phyloP scores from a whole-genome alignment of 768 basidiomycete species.

The Russula olivacea region DNA sequence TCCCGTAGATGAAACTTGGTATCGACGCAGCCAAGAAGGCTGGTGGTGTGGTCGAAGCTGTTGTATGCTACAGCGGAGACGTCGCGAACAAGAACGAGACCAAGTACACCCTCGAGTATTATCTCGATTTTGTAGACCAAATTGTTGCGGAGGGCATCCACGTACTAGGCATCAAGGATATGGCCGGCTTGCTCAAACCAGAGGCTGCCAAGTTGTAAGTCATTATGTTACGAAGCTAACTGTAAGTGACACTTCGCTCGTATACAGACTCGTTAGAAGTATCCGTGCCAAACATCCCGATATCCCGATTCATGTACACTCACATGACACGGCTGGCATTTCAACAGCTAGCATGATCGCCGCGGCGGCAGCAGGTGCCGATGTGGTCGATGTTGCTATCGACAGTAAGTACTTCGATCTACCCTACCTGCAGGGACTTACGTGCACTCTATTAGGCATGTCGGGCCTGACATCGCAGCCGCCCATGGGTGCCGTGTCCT shows the following conservation, averaged over 20 bases:
- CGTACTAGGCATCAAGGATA: slow-evolving; percentile 96
- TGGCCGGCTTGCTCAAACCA: slow-evolving; percentile 96
- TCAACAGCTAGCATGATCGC: slow-evolving; percentile 97
- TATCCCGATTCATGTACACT: slow-evolving; percentile 98
- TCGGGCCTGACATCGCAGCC: slow-evolving; percentile 98
- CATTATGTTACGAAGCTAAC: slow-evolving; percentile 8
- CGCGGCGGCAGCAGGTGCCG: slow-evolving; percentile 92
- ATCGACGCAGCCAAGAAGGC: slow-evolving; percentile 99
- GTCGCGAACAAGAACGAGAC: slow-evolving; percentile 90
- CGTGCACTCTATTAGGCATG: slow-evolving; percentile 58
- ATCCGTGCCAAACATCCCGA: slow-evolving; percentile 96
- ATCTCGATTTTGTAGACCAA: slow-evolving; percentile 91
- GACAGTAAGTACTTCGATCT: slow-evolving; percentile 60
- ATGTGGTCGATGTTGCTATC: slow-evolving; percentile 96
- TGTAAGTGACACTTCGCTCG: slow-evolving; percentile 4
- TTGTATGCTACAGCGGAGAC: slow-evolving; percentile 98
- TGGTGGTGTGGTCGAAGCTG: slow-evolving; percentile 95
- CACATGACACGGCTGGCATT: slow-evolving; percentile 98
- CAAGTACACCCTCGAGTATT: slow-evolving; percentile 97
- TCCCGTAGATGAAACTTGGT: slow-evolving; percentile 81
- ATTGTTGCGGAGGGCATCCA: slow-evolving; percentile 94
- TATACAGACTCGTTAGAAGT: slow-evolving; percentile 75
- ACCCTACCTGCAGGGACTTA: slow-evolving; percentile 19
- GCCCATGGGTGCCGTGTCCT: slow-evolving; percentile 95
- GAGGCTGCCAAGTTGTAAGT: slow-evolving; percentile 84